Evolutionary conservation across 805 yeast genomes (phyloP).

Genomic region (Wickerhamiella domercqiae): DNA sequence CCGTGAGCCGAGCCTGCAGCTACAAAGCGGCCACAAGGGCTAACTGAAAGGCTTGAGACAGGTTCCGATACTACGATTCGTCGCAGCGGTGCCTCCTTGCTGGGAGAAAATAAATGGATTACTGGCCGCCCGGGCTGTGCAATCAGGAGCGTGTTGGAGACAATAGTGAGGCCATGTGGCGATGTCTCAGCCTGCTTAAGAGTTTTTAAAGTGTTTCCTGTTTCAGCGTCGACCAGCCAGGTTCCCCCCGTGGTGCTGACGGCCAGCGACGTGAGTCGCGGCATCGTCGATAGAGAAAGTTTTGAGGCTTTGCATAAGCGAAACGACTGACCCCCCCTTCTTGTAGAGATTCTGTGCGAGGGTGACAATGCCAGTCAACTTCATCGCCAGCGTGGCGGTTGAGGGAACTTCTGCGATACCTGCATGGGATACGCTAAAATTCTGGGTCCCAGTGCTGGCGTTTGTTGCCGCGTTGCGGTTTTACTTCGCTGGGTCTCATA

Average conservation of each 20-base stretch:
- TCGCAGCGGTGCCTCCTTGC: constrained; percentile 50
- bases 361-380: constrained; percentile 83
- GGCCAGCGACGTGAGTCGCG: constrained; percentile 10
- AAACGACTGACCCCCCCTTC: too few relatives aligned
- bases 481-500: constrained; percentile 63
- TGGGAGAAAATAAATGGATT: constrained; percentile 52
- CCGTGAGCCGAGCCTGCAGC: constrained; percentile 69
- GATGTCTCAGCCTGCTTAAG: constrained; percentile 14
- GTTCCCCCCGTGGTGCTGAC: constrained; percentile 10
- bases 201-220: constrained; percentile 21
- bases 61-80: constrained; percentile 77
- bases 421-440: constrained; percentile 45
- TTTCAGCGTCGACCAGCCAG: constrained; percentile 15
- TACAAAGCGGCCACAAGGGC: constrained; percentile 30
- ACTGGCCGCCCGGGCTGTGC: constrained; percentile 61
- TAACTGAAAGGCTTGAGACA: constrained; percentile 39
- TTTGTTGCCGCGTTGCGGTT: constrained; percentile 40
- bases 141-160: constrained; percentile 26
- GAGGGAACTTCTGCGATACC: constrained; percentile 72
- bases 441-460: constrained; percentile 36
- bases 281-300: too few relatives aligned
- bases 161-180: constrained; percentile 1
- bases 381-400: constrained; percentile 46
- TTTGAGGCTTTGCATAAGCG: too few relatives aligned
- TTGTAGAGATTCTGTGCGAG: too few relatives aligned